These are phyloP conservation scores for Diplosphaera chodatii DNA, from an alignment of 139 green algal genomes.

Conservation along the genomic window DNA sequence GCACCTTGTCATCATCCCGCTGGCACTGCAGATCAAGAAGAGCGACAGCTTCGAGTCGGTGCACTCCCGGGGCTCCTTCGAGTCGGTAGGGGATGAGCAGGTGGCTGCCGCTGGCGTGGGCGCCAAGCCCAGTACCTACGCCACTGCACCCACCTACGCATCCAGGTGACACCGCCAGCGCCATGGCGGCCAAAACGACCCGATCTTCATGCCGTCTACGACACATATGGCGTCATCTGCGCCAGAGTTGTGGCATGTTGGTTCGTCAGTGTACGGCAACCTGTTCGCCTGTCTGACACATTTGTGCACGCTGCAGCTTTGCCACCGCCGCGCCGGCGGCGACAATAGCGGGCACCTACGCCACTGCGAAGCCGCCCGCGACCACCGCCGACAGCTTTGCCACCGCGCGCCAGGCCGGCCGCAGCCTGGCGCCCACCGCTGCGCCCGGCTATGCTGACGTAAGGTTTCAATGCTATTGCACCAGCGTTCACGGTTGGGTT, in stretches of 20 bases:
- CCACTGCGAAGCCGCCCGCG: not conserved
- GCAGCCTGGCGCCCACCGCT: not conserved
- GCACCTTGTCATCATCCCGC: too few relatives aligned
- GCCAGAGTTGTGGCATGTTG: too few relatives aligned
- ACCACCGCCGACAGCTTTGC: not conserved
- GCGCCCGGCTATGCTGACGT: not conserved
- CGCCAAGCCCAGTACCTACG: too few relatives aligned
- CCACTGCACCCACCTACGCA: not conserved
- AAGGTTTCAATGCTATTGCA: too few relatives aligned
- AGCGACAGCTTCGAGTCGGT: not conserved
- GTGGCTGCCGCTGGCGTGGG: too few relatives aligned
- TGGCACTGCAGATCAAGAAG: not conserved
- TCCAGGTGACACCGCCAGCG: too few relatives aligned
- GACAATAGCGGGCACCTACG: not conserved
- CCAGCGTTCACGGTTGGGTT: too few relatives aligned
- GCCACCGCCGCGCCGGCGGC: not conserved
- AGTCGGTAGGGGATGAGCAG: not conserved
- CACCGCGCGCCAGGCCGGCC: not conserved
- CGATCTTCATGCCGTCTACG: too few relatives aligned
- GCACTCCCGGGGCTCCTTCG: not conserved
- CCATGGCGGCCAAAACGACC: too few relatives aligned
- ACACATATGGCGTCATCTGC: too few relatives aligned
- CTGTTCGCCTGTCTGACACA: too few relatives aligned
- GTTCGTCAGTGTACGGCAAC: too few relatives aligned
- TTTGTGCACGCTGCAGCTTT: not conserved